Base-by-base conservation (phyloP, 225 moss, liverwort and hornwort genomes). In the Polytrichum commune region DNA sequence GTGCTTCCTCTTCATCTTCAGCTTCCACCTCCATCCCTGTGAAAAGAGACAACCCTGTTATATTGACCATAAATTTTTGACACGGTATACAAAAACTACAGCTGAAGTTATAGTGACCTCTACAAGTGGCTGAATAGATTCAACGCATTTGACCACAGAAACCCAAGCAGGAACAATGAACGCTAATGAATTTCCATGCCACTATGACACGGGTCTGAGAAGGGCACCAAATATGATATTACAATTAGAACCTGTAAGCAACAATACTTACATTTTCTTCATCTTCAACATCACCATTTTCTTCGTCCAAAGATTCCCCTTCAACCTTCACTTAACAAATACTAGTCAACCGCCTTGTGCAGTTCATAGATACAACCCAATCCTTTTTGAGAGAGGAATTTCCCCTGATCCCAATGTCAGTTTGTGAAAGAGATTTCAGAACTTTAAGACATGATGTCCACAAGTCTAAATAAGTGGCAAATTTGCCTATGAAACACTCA, bases 261-360 rank as follows among this genome's bases (percentile, higher is more conserved):
- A 13, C 38, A 38, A 38, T 13, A 30, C 84, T 66, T 62, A 95
- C 93, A 61, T 79, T 79, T 20, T 62, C 27, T 69, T 95, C 93
- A 1, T 84, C 80, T 63, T 73, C 62, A 5, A 54, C 33, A 54
- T 89, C 92, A 18, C 73, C 65, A 32, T 74, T 82, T 72, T 95
- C 95, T 82, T 91, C 95, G 63, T 89, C 95, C 55, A 82, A 29
- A 70, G 24, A 28, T 38, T 93, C 95, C 55, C 89, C 93, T 70
- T 93, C 95, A 63, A 88, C 88, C 95, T 93, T 72, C 38, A 38
- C 10, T 13, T 13, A 38, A 0, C 38, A 38, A 38, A 13, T 38
- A 38, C 38, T 38, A 38, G 13, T 13, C 38, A 38, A 13, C 38
- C 38, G 13, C 13, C 10, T 38, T 13, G 38, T 3, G 3, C 13